Evolutionary conservation across 2,329 filamentous ascomycete genomes (phyloP).

Genomic region (Moelleriella libera): DNA sequence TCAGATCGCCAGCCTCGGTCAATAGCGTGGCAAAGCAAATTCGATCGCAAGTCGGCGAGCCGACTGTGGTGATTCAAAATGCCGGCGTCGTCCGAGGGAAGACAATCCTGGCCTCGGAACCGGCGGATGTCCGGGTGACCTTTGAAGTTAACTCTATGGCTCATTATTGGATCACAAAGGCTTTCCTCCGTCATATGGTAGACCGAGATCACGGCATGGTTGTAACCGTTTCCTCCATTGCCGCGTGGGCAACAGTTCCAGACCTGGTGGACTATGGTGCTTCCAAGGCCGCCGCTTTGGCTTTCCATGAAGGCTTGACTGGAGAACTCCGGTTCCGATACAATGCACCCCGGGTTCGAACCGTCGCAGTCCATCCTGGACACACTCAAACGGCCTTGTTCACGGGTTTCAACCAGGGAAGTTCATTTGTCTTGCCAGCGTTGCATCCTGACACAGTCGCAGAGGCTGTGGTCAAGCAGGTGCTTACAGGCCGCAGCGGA

Average conservation of each 20-base stretch:
- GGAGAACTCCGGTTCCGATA: constrained; percentile 45
- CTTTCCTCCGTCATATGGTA: constrained; percentile 55
- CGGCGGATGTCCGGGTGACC: constrained; percentile 47
- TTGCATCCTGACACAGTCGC: constrained; percentile 22
- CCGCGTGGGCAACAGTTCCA: constrained; percentile 45
- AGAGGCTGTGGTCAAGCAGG: constrained; percentile 31
- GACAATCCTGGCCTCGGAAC: constrained; percentile 42
- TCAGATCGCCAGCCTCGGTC: constrained; percentile 44
- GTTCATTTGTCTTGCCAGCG: constrained; percentile 8
- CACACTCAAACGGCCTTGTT: constrained; percentile 22
- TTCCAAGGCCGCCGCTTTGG: constrained; percentile 50
- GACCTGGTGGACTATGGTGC: constrained; percentile 55
- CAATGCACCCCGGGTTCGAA: constrained; percentile 48
- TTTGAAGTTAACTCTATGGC: constrained; percentile 59
- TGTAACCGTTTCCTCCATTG: constrained; percentile 53
- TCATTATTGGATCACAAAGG: constrained; percentile 51
- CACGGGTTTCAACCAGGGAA: constrained; percentile 40
- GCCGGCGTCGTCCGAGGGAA: constrained; percentile 50
- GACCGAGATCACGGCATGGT: constrained; percentile 55
- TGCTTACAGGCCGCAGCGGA: constrained; percentile 31
- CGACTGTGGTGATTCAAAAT: constrained; percentile 61
- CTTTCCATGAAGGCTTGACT: constrained; percentile 53
- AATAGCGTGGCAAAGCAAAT: constrained; percentile 35
- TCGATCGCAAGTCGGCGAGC: constrained; percentile 41
- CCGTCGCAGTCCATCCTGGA: constrained; percentile 47